These are phyloP conservation scores for Scleroderma citrinum DNA, from an alignment of 768 basidiomycete species.

Conservation along the genomic window DNA sequence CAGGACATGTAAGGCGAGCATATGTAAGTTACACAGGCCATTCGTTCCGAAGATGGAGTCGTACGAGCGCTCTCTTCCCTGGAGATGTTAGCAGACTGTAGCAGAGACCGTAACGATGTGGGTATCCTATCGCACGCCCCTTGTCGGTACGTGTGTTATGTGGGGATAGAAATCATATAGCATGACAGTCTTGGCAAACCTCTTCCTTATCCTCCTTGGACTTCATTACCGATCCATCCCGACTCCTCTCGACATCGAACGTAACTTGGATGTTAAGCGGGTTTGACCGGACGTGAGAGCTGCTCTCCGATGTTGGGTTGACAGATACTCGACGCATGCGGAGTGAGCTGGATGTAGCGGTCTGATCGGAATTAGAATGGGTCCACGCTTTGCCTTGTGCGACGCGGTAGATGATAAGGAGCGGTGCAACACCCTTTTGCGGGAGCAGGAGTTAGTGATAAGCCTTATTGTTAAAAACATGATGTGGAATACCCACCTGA, in stretches of 20 bases:
- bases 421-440: constrained; percentile 39
- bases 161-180: not conserved
- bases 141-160: no score
- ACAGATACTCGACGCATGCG: constrained; percentile 10
- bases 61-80: no score
- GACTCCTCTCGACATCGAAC: constrained; percentile 6
- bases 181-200: not conserved
- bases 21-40: not conserved
- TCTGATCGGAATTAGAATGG: constrained; percentile 12
- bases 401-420: constrained; percentile 44
- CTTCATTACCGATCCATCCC: constrained; percentile 1
- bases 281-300: constrained; percentile 1
- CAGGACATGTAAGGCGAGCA: not conserved
- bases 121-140: no score
- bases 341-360: constrained; percentile 1
- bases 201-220: constrained; percentile 5
- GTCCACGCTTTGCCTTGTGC: constrained; percentile 42
- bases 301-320: not conserved
- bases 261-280: constrained; percentile 12
- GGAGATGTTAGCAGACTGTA: no score
- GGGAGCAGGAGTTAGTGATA: not conserved
- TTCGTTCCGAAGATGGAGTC: not conserved
- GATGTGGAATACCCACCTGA: no score
- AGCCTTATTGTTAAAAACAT: no score
- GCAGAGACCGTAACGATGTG: no score